A percentile compares a stretch with the other conserved stretches of the same genome.
Evolutionary conservation across 2,329 filamentous ascomycete genomes (phyloP).

Genomic region (Aspergillus oerlinghausenensis): DNA sequence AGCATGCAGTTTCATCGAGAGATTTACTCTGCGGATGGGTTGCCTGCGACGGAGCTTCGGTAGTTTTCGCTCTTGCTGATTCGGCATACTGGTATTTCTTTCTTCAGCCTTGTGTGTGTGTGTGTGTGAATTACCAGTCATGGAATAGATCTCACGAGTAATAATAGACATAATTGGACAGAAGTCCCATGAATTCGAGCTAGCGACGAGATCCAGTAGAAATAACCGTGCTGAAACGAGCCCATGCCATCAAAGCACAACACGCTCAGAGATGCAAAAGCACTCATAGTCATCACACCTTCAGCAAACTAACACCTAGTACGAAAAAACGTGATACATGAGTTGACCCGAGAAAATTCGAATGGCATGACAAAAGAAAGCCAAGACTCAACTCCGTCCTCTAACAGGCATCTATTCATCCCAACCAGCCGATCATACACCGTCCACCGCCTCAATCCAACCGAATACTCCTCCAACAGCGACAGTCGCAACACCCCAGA

Average conservation of each 20-base stretch:
- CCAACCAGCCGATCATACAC: constrained; percentile 20
- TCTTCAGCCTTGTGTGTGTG: background rate
- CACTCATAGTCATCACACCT: background rate
- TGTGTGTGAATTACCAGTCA: background rate
- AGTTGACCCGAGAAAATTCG: background rate
- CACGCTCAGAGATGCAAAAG: background rate
- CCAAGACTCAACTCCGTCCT: background rate
- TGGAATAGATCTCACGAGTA: background rate
- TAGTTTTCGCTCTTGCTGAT: background rate
- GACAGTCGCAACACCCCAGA: constrained; percentile 61
- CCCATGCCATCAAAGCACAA: background rate
- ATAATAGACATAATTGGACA: background rate
- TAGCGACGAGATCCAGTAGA: no score
- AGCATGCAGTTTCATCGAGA: constrained; percentile 7
- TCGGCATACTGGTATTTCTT: background rate
- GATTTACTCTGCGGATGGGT: constrained; percentile 7
- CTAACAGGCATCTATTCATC: background rate
- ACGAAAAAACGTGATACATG: background rate
- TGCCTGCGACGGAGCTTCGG: constrained; percentile 8
- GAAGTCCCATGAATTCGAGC: background rate
- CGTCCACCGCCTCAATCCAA: constrained; percentile 39
- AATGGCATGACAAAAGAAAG: background rate
- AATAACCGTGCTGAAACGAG: background rate
- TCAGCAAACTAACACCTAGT: background rate
- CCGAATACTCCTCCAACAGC: constrained; percentile 29